Conservation (phyloP, 2,329 filamentous ascomycete genomes). For the Leptoxyphium fumago region DNA sequence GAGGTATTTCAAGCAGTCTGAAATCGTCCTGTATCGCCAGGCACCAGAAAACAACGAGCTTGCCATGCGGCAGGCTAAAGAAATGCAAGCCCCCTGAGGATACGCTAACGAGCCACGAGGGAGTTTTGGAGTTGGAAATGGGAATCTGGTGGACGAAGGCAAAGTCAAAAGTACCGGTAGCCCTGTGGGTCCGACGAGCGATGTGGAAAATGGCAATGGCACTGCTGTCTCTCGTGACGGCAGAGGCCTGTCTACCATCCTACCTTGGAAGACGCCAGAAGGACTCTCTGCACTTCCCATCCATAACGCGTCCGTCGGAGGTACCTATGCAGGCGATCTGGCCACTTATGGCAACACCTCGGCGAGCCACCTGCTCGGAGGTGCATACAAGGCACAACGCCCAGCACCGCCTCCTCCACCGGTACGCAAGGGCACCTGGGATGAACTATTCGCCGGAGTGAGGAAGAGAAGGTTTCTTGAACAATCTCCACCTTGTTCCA, state of each 20-base stretch:
- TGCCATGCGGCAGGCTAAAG: conserved; percentile 32
- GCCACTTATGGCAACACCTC: background rate
- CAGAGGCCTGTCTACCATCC: background rate
- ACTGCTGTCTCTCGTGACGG: background rate
- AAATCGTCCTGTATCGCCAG: conserved; percentile 92
- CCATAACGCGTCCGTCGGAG: background rate
- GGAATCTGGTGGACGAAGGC: background rate
- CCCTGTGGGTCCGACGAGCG: background rate
- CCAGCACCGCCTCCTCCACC: background rate
- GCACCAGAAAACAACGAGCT: conserved; percentile 35
- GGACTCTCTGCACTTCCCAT: background rate
- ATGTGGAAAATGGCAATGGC: background rate
- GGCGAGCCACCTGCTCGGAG: background rate
- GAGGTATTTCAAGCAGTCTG: conserved; percentile 97
- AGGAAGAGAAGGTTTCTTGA: background rate
- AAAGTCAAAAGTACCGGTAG: background rate
- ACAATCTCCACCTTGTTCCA: background rate
- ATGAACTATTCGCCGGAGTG: background rate
- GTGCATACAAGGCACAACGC: background rate
- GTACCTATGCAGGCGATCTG: background rate
- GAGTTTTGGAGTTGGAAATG: conserved; percentile 6
- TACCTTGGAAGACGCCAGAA: background rate
- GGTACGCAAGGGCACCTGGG: background rate
- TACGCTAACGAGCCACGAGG: conserved; percentile 17
- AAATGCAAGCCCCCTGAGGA: conserved; percentile 23